Conservation (phyloP, 116 monocot species). For the Trichopus zeylanicus region DNA sequence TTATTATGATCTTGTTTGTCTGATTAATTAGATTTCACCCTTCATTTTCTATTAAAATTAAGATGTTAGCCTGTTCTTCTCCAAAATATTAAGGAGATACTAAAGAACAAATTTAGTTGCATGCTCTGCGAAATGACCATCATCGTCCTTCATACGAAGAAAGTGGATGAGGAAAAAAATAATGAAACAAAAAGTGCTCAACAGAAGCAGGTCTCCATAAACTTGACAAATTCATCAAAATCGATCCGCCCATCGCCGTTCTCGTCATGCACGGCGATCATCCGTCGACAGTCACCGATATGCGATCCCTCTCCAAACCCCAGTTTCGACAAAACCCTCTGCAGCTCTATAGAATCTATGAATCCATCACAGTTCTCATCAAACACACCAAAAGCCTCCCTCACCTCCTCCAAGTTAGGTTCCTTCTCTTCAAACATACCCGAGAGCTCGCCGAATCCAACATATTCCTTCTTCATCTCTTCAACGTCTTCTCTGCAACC, state of each 20-base stretch:
- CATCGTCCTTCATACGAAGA: too few species aligned
- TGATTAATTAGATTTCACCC: too few species aligned
- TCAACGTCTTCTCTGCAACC: background rate
- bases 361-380: slow-evolving; percentile 46
- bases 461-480: background rate
- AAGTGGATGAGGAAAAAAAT: too few species aligned
- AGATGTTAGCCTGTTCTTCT: too few species aligned
- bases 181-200: too few species aligned
- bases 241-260: slow-evolving; percentile 33
- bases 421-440: slow-evolving; percentile 37
- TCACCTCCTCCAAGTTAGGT: slow-evolving; percentile 40
- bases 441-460: background rate
- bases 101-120: too few species aligned
- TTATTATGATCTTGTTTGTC: too few species aligned
- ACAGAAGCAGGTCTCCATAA: slow-evolving; percentile 20
- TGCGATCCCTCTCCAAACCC: slow-evolving; percentile 26
- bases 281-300: slow-evolving; percentile 16
- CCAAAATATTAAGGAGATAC: too few species aligned
- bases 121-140: too few species aligned
- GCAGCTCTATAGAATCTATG: slow-evolving; percentile 43
- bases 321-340: slow-evolving; percentile 26
- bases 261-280: slow-evolving; percentile 32
- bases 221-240: slow-evolving; percentile 38
- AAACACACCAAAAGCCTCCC: slow-evolving; percentile 39
- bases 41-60: too few species aligned